Conservation (phyloP, 345 rosid genomes). For the Trapa incisa region DNA sequence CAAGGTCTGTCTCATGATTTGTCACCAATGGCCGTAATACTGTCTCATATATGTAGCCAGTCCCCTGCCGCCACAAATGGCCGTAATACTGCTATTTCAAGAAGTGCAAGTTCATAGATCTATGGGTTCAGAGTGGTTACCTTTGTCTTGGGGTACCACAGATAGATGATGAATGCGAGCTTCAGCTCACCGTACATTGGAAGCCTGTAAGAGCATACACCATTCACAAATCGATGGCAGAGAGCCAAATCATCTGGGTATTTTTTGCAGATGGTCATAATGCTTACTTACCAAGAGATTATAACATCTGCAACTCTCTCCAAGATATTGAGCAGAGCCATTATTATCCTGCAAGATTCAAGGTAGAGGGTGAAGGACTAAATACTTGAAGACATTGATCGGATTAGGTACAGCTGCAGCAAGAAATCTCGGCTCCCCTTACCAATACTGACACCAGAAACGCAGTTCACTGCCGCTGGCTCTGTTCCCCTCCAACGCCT, state of each 20-base stretch:
- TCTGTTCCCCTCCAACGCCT: constrained; percentile 14
- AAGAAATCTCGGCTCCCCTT: background rate
- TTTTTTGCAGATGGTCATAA: background rate
- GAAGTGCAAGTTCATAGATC: background rate
- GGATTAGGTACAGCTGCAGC: too few species aligned
- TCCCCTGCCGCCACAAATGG: constrained; percentile 37
- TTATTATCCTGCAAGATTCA: constrained; percentile 28
- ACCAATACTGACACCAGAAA: constrained; percentile 25
- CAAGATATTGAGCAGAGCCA: constrained; percentile 29
- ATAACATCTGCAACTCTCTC: constrained; percentile 34
- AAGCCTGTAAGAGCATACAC: constrained; percentile 14
- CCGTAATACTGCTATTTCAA: background rate
- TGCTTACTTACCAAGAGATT: constrained; percentile 26
- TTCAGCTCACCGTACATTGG: constrained; percentile 35
- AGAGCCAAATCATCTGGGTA: background rate
- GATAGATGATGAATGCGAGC: constrained; percentile 29
- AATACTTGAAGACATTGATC: too few species aligned
- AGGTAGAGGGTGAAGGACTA: too few species aligned
- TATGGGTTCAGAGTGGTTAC: constrained; percentile 1
- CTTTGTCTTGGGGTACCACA: constrained; percentile 34
- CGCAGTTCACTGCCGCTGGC: constrained; percentile 15
- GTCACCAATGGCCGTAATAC: constrained; percentile 52
- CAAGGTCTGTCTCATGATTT: constrained; percentile 60
- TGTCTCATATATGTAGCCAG: constrained; percentile 39
- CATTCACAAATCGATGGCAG: background rate